A percentile compares a stretch with the other conserved stretches of the same genome.
These are phyloP conservation scores for Pleurotus eryngii DNA, from an alignment of 768 basidiomycete genomes.

Conservation along the genomic window DNA sequence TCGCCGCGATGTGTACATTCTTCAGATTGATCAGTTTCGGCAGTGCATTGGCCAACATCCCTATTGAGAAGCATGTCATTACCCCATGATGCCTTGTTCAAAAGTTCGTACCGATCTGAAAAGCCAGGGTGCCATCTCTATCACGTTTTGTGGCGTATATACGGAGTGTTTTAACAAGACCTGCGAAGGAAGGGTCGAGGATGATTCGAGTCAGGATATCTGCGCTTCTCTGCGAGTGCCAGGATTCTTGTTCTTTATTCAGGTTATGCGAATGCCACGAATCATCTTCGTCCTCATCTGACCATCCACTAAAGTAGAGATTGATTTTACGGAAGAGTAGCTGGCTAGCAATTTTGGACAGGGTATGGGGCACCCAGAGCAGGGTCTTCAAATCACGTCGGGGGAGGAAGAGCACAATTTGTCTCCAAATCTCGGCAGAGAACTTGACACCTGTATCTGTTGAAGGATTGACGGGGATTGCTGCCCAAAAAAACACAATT, in stretches of 20 bases:
- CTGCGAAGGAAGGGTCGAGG: constrained; percentile 55
- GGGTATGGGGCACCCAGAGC: constrained; percentile 58
- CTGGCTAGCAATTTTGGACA: constrained; percentile 68
- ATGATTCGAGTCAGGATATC: constrained; percentile 70
- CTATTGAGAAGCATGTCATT: constrained; percentile 23
- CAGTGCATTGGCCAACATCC: constrained; percentile 68
- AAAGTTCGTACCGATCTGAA: constrained; percentile 53
- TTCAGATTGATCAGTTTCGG: constrained; percentile 58
- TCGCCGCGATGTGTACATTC: constrained; percentile 59
- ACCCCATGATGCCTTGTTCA: neutral
- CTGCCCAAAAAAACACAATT: neutral
- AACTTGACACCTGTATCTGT: constrained; percentile 47
- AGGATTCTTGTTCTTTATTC: constrained; percentile 36
- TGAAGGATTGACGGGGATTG: constrained; percentile 29
- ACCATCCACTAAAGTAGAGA: constrained; percentile 46
- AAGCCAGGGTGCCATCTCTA: constrained; percentile 49
- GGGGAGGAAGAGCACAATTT: constrained; percentile 61
- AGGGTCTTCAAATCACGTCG: constrained; percentile 63
- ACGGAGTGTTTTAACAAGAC: constrained; percentile 52
- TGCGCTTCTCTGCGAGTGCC: constrained; percentile 63
- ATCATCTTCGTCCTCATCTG: constrained; percentile 24
- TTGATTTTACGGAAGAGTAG: constrained; percentile 63
- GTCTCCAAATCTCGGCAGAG: constrained; percentile 70
- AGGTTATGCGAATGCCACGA: constrained; percentile 12
- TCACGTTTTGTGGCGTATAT: constrained; percentile 54